A percentile compares a stretch with the other conserved stretches of the same genome.
These are phyloP conservation scores for Echinochloa phyllopogon DNA, from an alignment of 176 grass and related monocot species.

Conservation along the genomic window DNA sequence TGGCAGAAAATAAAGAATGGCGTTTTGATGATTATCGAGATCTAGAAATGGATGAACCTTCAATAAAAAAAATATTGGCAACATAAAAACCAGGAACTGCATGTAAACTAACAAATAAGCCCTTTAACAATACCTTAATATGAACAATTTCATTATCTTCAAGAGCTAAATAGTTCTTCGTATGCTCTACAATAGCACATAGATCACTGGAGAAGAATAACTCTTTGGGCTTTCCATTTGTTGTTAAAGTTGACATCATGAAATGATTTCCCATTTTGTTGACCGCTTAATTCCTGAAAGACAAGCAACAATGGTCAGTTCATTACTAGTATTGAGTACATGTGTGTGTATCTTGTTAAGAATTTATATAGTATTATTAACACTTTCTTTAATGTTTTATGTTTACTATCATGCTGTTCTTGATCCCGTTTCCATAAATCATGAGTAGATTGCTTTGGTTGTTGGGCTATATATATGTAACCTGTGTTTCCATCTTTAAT, in stretches of 20 bases:
- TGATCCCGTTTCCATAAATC: too few relatives aligned
- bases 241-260: constrained; percentile 82
- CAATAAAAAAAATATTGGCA: neutral
- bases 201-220: constrained; percentile 95
- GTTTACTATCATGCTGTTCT: constrained; percentile 1
- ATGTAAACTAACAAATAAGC: constrained; percentile 18
- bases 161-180: constrained; percentile 84
- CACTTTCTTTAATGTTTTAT: neutral
- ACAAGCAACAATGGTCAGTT: neutral
- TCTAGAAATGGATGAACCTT: neutral
- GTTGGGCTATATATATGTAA: too few relatives aligned
- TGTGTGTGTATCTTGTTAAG: neutral
- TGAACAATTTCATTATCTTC: constrained; percentile 94
- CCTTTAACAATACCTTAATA: constrained; percentile 70
- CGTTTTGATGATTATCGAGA: constrained; percentile 3
- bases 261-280: constrained; percentile 62
- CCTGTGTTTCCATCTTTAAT: too few relatives aligned
- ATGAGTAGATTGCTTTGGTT: too few relatives aligned
- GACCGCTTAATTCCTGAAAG: constrained; percentile 71
- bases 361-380: neutral
- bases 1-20: neutral
- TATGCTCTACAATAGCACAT: constrained; percentile 97
- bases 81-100: constrained; percentile 7
- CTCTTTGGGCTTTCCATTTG: constrained; percentile 83
- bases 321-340: too few relatives aligned